Evolutionary conservation across 2,329 filamentous ascomycete species (phyloP).

Genomic region (Penicillium sp.): DNA sequence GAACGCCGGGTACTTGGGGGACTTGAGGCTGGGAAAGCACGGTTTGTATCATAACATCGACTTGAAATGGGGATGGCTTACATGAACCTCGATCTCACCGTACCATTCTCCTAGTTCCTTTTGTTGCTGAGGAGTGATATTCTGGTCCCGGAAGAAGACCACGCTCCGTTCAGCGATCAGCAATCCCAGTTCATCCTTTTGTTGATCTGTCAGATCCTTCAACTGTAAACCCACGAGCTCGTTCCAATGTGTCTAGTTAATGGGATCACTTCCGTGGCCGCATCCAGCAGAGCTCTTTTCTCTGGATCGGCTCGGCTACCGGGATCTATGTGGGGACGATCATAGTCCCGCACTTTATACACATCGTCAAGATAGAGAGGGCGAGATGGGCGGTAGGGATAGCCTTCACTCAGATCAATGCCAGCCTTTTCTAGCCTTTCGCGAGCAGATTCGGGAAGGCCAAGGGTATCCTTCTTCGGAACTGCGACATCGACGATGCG

Average conservation of each 20-base stretch:
- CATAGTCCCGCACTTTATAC: conserved; percentile 63
- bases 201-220: conserved; percentile 61
- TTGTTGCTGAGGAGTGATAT: conserved; percentile 63
- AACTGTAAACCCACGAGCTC: conserved; percentile 66
- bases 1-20: conserved; percentile 67
- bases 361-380: conserved; percentile 72
- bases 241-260: conserved; percentile 64
- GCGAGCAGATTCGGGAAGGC: conserved; percentile 59
- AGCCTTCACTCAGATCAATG: conserved; percentile 69
- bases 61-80: conserved; percentile 39
- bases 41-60: background rate
- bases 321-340: conserved; percentile 60
- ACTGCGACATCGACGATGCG: conserved; percentile 65
- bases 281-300: conserved; percentile 62
- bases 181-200: conserved; percentile 64
- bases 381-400: conserved; percentile 68
- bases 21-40: conserved; percentile 61
- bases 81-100: conserved; percentile 69
- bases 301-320: conserved; percentile 66
- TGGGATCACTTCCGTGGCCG: conserved; percentile 64
- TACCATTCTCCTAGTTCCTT: conserved; percentile 64
- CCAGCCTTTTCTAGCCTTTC: conserved; percentile 67
- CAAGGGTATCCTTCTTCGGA: conserved; percentile 65
- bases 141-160: conserved; percentile 68
- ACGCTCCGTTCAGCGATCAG: conserved; percentile 66